Evolutionary conservation across 2,329 filamentous ascomycete genomes (phyloP), one percentile per base, ranked within the genome.

Genomic region (Gliomastix tumulicola): DNA sequence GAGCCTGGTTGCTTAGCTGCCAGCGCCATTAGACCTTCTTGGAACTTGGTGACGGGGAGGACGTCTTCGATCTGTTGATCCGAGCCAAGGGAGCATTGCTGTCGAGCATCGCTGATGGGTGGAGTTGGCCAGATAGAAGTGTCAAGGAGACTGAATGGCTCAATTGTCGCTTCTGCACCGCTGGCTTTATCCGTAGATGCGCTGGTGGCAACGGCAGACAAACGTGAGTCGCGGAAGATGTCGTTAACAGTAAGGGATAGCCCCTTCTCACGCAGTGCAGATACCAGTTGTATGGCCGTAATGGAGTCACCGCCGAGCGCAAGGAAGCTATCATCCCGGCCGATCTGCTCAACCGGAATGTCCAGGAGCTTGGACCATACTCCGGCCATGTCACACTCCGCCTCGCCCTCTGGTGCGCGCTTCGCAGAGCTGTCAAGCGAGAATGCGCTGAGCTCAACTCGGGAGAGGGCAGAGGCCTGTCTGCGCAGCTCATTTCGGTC

Each of bases 1-100:
- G 41, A 41, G 2, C 47, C 46, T 1, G 44, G 25, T 16, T 36
- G 22, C 41, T 64, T 65, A 35, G 56, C 54, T 8, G 69, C 63
- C 4, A 73, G 45, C 3, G 66, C 64, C 49, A 74, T 61, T 3
- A 74, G 55, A 5, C 63, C 66, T 43, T 69, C 66, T 39, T 74
- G 69, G 1, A 71, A 47, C 1, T 66, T 57, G 0, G 68, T 68
- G 46, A 66, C 68, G 1, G 69, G 69, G 34, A 69, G 73, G 1
- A 67, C 49, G 37, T 74, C 69, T 35, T 70, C 61, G 6, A 69
- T 28, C 11, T 20, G 20, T 16, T 28, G 25, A 13, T 9, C 16
- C n/a, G 12, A 9, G n/a, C n/a, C n/a, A n/a, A n/a, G n/a, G n/a
- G n/a, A n/a, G n/a, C n/a, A n/a, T n/a, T n/a, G n/a, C n/a, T 9